Percentiles rank a stretch among this genome's conserved stretches.
Conservation (phyloP, 495 filamentous ascomycete genomes). For the Aspergillus baeticus region DNA sequence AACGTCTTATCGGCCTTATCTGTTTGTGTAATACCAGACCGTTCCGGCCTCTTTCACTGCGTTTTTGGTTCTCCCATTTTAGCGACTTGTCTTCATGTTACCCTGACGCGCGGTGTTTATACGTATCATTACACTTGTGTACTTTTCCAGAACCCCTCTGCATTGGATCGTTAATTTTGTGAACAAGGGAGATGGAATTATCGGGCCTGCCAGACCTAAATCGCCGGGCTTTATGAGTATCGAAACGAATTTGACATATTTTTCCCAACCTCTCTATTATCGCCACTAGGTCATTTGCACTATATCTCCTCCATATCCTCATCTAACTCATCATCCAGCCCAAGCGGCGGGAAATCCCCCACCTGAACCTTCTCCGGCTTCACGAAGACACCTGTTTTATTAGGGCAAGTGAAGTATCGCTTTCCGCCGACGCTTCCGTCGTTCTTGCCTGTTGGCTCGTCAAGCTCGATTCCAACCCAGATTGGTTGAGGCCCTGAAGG, state of each 20-base stretch:
- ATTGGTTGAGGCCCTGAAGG: conserved; percentile 49
- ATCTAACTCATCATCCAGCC: conserved; percentile 52
- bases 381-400: conserved; percentile 82
- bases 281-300: neutral
- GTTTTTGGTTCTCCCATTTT: conserved; percentile 12
- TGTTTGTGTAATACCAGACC: conserved; percentile 1
- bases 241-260: neutral
- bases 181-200: conserved; percentile 2
- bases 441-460: conserved; percentile 88
- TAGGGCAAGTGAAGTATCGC: conserved; percentile 70
- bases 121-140: conserved; percentile 7
- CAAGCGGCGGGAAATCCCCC: conserved; percentile 74
- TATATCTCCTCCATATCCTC: conserved; percentile 89
- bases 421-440: conserved; percentile 79
- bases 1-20: neutral
- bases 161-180: conserved; percentile 12
- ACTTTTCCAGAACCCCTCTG: conserved; percentile 5
- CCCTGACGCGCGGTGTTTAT: conserved; percentile 21
- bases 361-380: conserved; percentile 86
- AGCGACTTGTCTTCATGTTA: conserved; percentile 30
- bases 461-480: conserved; percentile 83
- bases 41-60: neutral
- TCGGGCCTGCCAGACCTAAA: neutral
- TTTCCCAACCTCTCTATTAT: neutral
- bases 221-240: neutral